These are phyloP conservation scores for Nicotiana attenuata DNA, from an alignment of 257 asterid genomes.

Conservation along the genomic window DNA sequence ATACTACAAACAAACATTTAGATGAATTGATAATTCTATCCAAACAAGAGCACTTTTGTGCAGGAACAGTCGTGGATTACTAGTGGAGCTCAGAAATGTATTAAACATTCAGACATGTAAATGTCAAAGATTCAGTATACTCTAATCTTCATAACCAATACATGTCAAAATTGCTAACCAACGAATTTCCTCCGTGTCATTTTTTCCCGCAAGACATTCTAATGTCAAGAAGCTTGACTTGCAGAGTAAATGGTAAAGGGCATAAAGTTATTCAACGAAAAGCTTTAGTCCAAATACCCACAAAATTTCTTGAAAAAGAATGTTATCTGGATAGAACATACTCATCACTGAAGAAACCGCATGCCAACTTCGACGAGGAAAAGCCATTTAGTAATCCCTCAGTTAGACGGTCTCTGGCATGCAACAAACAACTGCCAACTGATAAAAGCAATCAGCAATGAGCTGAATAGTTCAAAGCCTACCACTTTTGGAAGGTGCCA, in stretches of 20 bases:
- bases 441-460: conserved; percentile 80
- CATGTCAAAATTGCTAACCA: neutral
- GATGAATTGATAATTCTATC: neutral
- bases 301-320: neutral
- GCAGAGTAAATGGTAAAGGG: neutral
- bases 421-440: conserved; percentile 92
- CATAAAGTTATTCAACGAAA: neutral
- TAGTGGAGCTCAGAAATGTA: neutral
- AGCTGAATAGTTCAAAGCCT: conserved; percentile 78
- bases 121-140: neutral
- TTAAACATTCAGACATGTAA: neutral
- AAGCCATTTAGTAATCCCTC: conserved; percentile 10
- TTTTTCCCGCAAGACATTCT: neutral
- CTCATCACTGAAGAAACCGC: neutral
- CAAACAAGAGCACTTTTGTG: neutral
- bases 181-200: neutral
- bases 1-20: neutral
- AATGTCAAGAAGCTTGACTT: neutral
- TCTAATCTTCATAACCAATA: neutral
- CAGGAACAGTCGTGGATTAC: neutral
- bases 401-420: conserved; percentile 81
- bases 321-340: neutral
- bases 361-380: conserved; percentile 5
- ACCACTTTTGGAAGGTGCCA: conserved; percentile 87
- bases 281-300: conserved; percentile 1